Evolutionary conservation across 768 basidiomycete genomes (phyloP).

Genomic region (Boletus fagicola): DNA sequence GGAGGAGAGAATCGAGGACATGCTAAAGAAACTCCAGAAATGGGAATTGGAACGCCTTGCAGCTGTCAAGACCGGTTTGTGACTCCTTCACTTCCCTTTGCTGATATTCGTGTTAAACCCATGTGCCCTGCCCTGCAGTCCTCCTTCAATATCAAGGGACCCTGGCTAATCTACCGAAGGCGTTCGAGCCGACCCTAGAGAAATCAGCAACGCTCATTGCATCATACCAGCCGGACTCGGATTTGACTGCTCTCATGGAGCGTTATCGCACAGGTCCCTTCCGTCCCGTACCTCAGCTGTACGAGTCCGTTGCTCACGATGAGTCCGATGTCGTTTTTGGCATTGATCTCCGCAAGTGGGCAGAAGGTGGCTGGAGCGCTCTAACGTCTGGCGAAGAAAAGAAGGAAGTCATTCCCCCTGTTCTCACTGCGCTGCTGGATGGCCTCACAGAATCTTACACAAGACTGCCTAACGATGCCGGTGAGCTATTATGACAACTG

Average conservation of each 20-base stretch:
- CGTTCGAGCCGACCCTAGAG: conserved; percentile 61
- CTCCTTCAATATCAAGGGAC: conserved; percentile 87
- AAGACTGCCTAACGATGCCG: conserved; percentile 57
- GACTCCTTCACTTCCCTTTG: conserved; percentile 6
- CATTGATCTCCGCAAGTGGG: conserved; percentile 88
- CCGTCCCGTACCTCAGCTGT: conserved; percentile 80
- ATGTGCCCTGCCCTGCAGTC: conserved; percentile 41
- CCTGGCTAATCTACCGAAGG: conserved; percentile 66
- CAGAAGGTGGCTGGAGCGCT: conserved; percentile 74
- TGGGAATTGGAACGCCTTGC: conserved; percentile 85
- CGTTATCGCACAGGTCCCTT: conserved; percentile 93
- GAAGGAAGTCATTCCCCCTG: conserved; percentile 67
- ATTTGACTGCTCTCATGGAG: conserved; percentile 84
- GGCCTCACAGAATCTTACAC: conserved; percentile 64
- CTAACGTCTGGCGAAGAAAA: conserved; percentile 54
- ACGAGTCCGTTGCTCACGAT: conserved; percentile 80
- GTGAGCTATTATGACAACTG: conserved; percentile 38
- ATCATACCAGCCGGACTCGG: conserved; percentile 85
- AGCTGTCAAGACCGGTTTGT: conserved; percentile 77
- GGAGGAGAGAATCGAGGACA: conserved; percentile 84
- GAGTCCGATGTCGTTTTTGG: conserved; percentile 88
- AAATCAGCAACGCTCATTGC: conserved; percentile 74
- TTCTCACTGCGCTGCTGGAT: conserved; percentile 63
- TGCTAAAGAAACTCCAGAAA: conserved; percentile 72
- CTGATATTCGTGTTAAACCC: neutral